These are phyloP conservation scores for Tolypocladium tundrense DNA, from an alignment of 2,329 filamentous ascomycete genomes.

Conservation along the genomic window DNA sequence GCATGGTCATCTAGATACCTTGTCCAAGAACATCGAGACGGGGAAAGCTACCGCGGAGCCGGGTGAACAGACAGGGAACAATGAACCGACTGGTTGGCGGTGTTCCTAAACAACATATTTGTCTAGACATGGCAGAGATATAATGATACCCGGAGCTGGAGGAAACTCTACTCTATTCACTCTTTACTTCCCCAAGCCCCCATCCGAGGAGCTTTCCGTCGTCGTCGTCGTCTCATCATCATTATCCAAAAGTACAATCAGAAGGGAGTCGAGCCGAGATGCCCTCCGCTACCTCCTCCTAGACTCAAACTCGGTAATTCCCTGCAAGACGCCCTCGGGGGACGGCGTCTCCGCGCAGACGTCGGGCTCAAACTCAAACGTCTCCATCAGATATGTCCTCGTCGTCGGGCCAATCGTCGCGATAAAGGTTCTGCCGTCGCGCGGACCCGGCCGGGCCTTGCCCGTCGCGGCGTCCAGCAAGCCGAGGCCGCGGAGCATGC, in stretches of 20 bases:
- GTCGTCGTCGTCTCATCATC: neutral
- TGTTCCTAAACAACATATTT: neutral
- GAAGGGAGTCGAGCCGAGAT: neutral
- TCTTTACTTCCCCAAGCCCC: neutral
- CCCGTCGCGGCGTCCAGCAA: conserved; percentile 37
- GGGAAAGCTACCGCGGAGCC: neutral
- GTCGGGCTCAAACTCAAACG: conserved; percentile 60
- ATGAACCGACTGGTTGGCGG: neutral
- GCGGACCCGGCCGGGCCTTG: conserved; percentile 19
- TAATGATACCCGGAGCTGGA: neutral
- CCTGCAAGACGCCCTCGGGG: conserved; percentile 65
- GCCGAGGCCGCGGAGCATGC: conserved; percentile 44
- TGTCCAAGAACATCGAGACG: neutral
- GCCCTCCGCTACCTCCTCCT: neutral
- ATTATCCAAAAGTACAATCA: neutral
- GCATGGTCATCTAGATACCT: neutral
- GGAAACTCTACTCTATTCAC: conserved; percentile 1
- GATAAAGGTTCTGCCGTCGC: conserved; percentile 46
- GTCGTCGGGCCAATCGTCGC: conserved; percentile 94
- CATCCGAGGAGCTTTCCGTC: neutral
- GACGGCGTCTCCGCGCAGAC: conserved; percentile 76
- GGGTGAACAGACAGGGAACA: neutral
- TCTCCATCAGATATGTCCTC: conserved; percentile 55
- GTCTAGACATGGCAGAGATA: neutral
- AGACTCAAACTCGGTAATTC: conserved; percentile 36